phyloP scores from a whole-genome alignment of 176 grass and related monocot species.

The Oryza glaberrima region DNA sequence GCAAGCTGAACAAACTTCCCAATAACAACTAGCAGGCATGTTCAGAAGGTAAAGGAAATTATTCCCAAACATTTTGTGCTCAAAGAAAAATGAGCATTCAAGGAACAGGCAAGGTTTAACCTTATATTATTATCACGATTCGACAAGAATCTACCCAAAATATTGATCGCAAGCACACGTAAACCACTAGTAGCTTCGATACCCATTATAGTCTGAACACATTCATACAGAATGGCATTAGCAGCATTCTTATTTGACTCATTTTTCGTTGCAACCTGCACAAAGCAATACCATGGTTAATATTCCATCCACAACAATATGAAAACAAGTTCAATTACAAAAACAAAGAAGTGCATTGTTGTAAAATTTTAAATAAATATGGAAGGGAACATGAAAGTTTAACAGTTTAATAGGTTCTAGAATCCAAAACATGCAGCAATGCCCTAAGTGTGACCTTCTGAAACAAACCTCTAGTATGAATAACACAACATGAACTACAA shows the following conservation, averaged over 20 bases:
- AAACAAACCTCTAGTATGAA: not conserved
- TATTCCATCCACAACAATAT: not conserved
- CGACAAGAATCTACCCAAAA: conserved; percentile 96
- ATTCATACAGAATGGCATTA: conserved; percentile 98
- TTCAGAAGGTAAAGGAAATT: not conserved
- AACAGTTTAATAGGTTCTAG: not conserved
- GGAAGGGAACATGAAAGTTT: conserved; percentile 1
- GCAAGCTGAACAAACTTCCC: conserved; percentile 22
- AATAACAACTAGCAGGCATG: conserved; percentile 18
- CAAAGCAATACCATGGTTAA: conserved; percentile 13
- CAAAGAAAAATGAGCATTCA: not conserved
- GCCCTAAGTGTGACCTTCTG: not conserved
- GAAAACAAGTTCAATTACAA: not conserved
- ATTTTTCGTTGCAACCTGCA: conserved; percentile 90
- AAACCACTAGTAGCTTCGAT: conserved; percentile 93
- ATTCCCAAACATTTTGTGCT: conserved; percentile 1
- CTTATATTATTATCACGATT: conserved; percentile 99
- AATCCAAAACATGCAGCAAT: conserved; percentile 34
- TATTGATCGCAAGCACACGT: conserved; percentile 94
- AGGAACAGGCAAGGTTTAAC: conserved; percentile 42
- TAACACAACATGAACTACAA: conserved; percentile 10
- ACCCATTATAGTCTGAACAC: conserved; percentile 97
- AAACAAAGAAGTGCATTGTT: not conserved
- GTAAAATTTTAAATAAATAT: conserved; percentile 6
- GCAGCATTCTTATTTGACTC: conserved; percentile 96